Evolutionary conservation across 2,329 filamentous ascomycete genomes (phyloP).

Genomic region (Exophiala xenobiotica): DNA sequence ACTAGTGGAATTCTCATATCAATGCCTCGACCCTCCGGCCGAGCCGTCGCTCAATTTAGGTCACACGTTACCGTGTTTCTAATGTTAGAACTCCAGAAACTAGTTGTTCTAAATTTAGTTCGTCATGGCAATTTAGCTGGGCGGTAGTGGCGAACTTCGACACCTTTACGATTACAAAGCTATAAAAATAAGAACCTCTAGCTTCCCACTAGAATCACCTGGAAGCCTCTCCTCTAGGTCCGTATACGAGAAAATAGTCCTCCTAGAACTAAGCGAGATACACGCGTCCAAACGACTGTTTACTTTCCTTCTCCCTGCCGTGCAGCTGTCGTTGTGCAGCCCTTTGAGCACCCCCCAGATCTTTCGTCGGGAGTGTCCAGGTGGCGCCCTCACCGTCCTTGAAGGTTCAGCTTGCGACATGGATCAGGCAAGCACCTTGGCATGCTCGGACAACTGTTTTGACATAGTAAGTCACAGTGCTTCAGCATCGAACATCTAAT

Average conservation of each 20-base stretch:
- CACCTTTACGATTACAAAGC: background rate
- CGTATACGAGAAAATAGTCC: background rate
- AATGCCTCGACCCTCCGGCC: background rate
- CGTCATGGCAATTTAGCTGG: no score
- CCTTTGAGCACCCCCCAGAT: background rate
- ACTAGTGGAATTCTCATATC: background rate
- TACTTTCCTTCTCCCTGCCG: background rate
- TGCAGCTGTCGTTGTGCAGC: background rate
- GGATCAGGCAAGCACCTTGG: background rate
- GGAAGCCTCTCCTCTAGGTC: background rate
- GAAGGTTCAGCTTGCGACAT: background rate
- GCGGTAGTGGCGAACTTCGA: no score
- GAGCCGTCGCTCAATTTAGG: background rate
- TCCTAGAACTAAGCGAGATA: background rate
- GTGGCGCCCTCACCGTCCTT: background rate
- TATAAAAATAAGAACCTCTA: background rate
- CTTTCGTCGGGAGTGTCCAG: background rate
- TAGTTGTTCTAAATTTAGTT: background rate
- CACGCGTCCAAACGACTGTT: background rate
- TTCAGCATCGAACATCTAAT: background rate
- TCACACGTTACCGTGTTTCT: no score
- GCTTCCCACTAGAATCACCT: background rate
- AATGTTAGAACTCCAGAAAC: background rate
- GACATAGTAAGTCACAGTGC: background rate
- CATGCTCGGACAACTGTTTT: constrained; percentile 1